phyloP scores from a whole-genome alignment of 2,329 filamentous ascomycete genomes.

The Arthrocladium fulminans region DNA sequence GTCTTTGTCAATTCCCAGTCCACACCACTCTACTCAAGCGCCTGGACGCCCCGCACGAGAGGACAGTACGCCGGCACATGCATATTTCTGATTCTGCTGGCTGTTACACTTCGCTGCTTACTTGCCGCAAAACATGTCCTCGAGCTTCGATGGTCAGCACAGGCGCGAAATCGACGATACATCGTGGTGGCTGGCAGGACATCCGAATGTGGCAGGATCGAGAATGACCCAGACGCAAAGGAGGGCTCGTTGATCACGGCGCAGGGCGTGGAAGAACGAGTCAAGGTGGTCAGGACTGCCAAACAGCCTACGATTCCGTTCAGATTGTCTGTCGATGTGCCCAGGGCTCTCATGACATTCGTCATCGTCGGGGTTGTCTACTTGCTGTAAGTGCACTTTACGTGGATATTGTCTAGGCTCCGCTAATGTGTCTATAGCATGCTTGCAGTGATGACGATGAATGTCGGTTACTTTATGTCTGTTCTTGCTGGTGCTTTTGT shows the following conservation, averaged over 20 bases:
- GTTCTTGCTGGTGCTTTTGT: conserved; percentile 71
- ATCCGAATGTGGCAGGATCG: conserved; percentile 50
- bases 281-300: conserved; percentile 59
- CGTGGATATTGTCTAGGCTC: background rate
- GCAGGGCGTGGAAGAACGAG: conserved; percentile 72
- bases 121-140: conserved; percentile 57
- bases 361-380: conserved; percentile 71
- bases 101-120: conserved; percentile 58
- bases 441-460: conserved; percentile 86
- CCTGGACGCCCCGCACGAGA: conserved; percentile 63
- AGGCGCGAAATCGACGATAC: conserved; percentile 66
- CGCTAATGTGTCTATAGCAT: conserved; percentile 50
- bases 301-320: conserved; percentile 54
- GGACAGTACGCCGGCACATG: conserved; percentile 80
- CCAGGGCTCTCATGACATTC: conserved; percentile 62
- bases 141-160: conserved; percentile 59
- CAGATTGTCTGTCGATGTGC: conserved; percentile 69
- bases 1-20: conserved; percentile 47
- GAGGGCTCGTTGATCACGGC: conserved; percentile 57
- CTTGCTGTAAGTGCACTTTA: conserved; percentile 59
- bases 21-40: conserved; percentile 56
- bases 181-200: conserved; percentile 60
- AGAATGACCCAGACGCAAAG: conserved; percentile 54
- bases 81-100: conserved; percentile 78
- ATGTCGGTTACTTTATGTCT: conserved; percentile 75